Evolutionary conservation across 345 rosid species (phyloP).

Genomic region (Citrus medica): DNA sequence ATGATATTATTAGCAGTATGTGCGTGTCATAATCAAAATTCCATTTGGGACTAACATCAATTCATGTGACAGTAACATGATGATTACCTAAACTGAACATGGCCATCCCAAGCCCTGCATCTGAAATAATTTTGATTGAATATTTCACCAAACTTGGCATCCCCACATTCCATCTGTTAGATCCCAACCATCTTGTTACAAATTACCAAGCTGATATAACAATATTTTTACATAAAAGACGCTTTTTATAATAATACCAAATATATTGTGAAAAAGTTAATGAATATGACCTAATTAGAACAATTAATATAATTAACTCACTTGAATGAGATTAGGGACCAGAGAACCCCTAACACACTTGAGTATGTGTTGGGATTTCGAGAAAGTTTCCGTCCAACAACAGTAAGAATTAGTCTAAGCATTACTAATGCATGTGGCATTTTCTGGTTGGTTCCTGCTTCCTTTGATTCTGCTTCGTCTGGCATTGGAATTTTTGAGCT

Average conservation of each 20-base stretch:
- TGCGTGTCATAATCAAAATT: background rate
- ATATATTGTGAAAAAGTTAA: background rate
- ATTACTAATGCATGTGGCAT: constrained; percentile 48
- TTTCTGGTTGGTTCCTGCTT: constrained; percentile 25
- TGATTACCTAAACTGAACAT: constrained; percentile 80
- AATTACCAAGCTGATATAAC: background rate
- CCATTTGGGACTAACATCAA: background rate
- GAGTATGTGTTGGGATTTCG: constrained; percentile 60
- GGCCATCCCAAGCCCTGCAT: constrained; percentile 85
- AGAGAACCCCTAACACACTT: constrained; percentile 47
- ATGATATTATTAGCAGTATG: background rate
- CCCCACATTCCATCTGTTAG: constrained; percentile 56
- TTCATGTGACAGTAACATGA: background rate
- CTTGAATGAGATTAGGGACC: constrained; percentile 59
- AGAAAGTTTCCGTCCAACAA: constrained; percentile 52
- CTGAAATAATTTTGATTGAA: constrained; percentile 69
- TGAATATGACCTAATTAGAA: background rate
- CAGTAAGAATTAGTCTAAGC: constrained; percentile 37
- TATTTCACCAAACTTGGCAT: constrained; percentile 63
- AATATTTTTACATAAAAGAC: no score
- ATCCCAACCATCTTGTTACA: background rate
- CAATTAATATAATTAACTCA: constrained; percentile 10
- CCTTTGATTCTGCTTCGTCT: constrained; percentile 22
- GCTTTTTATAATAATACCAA: background rate
- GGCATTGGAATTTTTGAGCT: constrained; percentile 18